Evolutionary conservation across 345 rosid species (phyloP).

Genomic region (Euphorbia pulcherrima): DNA sequence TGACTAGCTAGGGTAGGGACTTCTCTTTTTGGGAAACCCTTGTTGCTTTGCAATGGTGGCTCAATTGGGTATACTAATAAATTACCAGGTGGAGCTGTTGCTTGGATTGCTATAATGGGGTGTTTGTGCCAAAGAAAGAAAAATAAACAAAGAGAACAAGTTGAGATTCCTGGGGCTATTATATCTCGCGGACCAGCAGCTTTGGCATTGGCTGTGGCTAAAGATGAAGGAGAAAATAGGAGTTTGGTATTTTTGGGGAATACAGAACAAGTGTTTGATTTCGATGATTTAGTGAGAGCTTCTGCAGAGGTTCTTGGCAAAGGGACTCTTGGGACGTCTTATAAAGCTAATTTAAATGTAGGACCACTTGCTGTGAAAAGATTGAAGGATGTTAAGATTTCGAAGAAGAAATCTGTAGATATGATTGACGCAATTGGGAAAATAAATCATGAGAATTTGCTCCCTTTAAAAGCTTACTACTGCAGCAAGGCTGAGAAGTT

Average conservation of each 20-base stretch:
- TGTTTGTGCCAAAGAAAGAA: too few species aligned
- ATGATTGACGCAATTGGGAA: conserved; percentile 37
- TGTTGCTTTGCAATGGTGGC: conserved; percentile 32
- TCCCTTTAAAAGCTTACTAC: neutral
- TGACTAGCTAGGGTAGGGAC: conserved; percentile 28
- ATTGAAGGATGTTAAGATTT: conserved; percentile 36
- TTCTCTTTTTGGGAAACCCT: conserved; percentile 41
- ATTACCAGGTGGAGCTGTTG: conserved; percentile 40
- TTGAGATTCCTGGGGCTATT: conserved; percentile 9
- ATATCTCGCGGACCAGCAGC: neutral
- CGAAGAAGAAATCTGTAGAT: conserved; percentile 39
- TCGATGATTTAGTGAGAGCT: conserved; percentile 46
- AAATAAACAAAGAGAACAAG: conserved; percentile 19
- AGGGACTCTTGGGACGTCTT: conserved; percentile 50
- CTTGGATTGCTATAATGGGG: conserved; percentile 40
- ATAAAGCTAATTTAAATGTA: conserved; percentile 40
- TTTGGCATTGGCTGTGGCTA: neutral
- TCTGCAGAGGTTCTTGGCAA: conserved; percentile 48
- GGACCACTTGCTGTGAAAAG: conserved; percentile 46
- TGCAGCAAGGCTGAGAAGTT: neutral
- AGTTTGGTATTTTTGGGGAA: conserved; percentile 39
- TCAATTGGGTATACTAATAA: conserved; percentile 4
- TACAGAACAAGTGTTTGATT: conserved; percentile 22
- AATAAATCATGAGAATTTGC: conserved; percentile 24
- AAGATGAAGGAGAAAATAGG: conserved; percentile 18